Conservation (phyloP, 2,329 filamentous ascomycete genomes). For the Fusarium domesticum region DNA sequence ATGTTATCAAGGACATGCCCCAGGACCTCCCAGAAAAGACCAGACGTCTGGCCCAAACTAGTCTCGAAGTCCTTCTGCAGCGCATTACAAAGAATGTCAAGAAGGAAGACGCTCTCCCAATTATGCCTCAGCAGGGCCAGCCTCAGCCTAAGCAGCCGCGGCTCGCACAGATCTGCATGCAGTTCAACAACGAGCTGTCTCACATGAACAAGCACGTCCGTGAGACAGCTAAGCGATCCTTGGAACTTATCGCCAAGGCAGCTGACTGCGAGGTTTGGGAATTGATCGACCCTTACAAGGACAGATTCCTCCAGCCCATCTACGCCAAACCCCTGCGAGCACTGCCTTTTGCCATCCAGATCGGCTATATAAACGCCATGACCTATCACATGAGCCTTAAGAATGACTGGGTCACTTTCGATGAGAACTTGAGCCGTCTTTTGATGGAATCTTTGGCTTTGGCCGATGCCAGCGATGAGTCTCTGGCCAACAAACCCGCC, state of each 20-base stretch:
- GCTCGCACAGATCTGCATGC: constrained; percentile 73
- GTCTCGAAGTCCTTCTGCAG: constrained; percentile 73
- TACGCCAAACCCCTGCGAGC: constrained; percentile 93
- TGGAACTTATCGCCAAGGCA: constrained; percentile 77
- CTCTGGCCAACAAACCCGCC: constrained; percentile 83
- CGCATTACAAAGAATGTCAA: constrained; percentile 75
- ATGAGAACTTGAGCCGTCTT: constrained; percentile 84
- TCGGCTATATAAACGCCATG: constrained; percentile 96
- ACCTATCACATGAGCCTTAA: constrained; percentile 91
- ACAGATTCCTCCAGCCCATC: constrained; percentile 83
- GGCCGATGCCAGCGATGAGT: constrained; percentile 92
- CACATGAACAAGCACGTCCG: constrained; percentile 97
- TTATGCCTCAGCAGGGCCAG: constrained; percentile 41
- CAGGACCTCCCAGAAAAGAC: constrained; percentile 90
- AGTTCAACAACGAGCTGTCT: constrained; percentile 82
- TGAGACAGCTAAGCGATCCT: constrained; percentile 75
- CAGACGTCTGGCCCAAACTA: constrained; percentile 75
- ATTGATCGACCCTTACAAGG: constrained; percentile 84
- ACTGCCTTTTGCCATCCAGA: constrained; percentile 90
- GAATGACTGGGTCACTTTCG: constrained; percentile 84
- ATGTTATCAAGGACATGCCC: constrained; percentile 98
- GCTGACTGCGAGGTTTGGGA: constrained; percentile 80
- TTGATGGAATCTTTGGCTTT: constrained; percentile 91
- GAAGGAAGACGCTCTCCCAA: constrained; percentile 63
- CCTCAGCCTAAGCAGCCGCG: constrained; percentile 52